Evolutionary conservation across 2,329 filamentous ascomycete genomes (phyloP), one percentile per base, ranked within the genome.

Genomic region (Paecilomyces dactylethromorphus): DNA sequence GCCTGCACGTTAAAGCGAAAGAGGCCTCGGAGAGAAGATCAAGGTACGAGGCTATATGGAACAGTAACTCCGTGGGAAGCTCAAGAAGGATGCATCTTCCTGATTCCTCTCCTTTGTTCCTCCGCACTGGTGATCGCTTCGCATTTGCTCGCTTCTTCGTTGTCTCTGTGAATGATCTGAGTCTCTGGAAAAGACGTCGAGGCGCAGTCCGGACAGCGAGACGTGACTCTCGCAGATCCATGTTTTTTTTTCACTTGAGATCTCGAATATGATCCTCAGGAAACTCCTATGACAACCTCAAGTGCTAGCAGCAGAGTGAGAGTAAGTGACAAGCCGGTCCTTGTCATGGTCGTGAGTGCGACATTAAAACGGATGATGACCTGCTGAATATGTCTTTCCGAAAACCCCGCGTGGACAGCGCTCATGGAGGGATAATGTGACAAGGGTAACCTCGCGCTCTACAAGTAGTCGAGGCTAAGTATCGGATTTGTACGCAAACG

Each of bases 1-100:
- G 71, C 60, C 71, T 74, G 63, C 73, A 74, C 21, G 72, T 74
- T 56, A 76, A 62, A n/a, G 73, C 72, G 49, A 76, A 63, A 53
- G 68, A 72, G 18, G 73, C 71, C 55, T 72, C 69, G 45, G 73
- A 70, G 8, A 75, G 57, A 13, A 69, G 63, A 11, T 69, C 65
- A 35, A 76, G 60, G 58, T 76, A 67, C 8, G 72, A 74, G 18
- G 68, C 63, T 54, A 76, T 75, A 58, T 74, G 71, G 21, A 73
- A 61, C 13, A 76, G 60, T 53, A 76, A 56, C 62, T 76, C 73
- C 8, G 72, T 74, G 24, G 73, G 73, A 18, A 76, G 62, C 60
- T 74, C 72, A 53, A 74, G 65, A 2, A 76, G 65, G 60, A 69
- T 65, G 59, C 70, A 74, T 55, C 68, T 68, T 13, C 59, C 56